Evolutionary conservation across 192 early-diverging fungal genomes (phyloP).

Genomic region (Coemansia sp.): DNA sequence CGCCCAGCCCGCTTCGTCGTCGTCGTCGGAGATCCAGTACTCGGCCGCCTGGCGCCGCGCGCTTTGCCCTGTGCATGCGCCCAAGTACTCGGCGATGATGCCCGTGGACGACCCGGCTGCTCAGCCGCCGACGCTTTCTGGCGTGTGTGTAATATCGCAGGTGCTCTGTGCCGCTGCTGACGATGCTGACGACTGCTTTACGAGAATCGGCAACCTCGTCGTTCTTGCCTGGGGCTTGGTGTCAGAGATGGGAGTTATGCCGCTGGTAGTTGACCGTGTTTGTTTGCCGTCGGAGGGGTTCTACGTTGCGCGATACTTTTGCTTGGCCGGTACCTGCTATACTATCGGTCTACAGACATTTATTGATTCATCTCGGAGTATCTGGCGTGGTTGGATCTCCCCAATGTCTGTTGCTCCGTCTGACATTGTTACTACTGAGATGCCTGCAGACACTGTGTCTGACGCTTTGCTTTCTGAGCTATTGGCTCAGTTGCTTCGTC

Average conservation of each 20-base stretch:
- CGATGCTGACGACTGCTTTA: neutral
- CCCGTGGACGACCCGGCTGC: conserved; percentile 28
- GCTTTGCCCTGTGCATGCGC: conserved; percentile 38
- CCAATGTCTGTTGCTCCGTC: neutral
- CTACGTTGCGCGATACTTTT: conserved; percentile 21
- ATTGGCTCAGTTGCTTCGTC: neutral
- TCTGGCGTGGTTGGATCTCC: conserved; percentile 24
- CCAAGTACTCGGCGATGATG: conserved; percentile 47
- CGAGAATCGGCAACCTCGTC: conserved; percentile 20
- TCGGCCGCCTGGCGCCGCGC: conserved; percentile 49
- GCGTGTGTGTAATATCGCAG: neutral
- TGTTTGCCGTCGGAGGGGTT: conserved; percentile 9
- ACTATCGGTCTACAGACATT: conserved; percentile 3
- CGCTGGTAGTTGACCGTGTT: neutral
- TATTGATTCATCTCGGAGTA: neutral
- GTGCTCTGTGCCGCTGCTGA: too few relatives aligned
- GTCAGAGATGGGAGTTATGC: neutral
- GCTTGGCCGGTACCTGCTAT: neutral
- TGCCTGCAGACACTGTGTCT: neutral
- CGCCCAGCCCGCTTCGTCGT: neutral
- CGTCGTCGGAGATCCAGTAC: conserved; percentile 25
- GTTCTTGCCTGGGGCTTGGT: conserved; percentile 19
- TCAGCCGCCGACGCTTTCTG: conserved; percentile 12
- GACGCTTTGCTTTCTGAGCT: neutral
- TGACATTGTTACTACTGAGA: neutral